Evolutionary conservation across 2,329 filamentous ascomycete species (phyloP).

Genomic region (Cordyceps militaris): DNA sequence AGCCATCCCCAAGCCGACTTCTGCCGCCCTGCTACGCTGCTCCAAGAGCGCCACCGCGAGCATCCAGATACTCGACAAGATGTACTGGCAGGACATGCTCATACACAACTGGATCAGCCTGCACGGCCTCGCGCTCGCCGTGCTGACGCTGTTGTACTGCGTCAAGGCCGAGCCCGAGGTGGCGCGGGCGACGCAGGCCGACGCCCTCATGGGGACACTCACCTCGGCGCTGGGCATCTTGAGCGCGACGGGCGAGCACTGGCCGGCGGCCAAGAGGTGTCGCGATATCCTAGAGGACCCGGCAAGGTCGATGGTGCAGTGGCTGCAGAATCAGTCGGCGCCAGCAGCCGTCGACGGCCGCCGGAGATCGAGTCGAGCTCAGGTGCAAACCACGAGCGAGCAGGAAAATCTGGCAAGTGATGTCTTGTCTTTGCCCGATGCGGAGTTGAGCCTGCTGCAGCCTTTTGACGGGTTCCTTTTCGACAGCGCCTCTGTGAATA

Average conservation of each 20-base stretch:
- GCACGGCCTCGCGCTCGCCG: constrained; percentile 40
- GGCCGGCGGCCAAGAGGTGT: constrained; percentile 41
- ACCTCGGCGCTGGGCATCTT: constrained; percentile 38
- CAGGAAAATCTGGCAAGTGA: no score
- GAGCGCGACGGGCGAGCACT: constrained; percentile 45
- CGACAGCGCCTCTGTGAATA: constrained; percentile 22
- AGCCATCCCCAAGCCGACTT: constrained; percentile 40
- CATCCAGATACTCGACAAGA: constrained; percentile 32
- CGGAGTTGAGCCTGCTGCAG: constrained; percentile 4
- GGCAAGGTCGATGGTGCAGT: constrained; percentile 24
- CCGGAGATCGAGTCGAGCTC: neutral
- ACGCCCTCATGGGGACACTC: constrained; percentile 35
- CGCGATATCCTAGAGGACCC: constrained; percentile 38
- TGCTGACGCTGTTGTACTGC: constrained; percentile 44
- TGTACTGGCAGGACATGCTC: constrained; percentile 38
- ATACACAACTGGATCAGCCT: constrained; percentile 42
- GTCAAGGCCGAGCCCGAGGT: constrained; percentile 39
- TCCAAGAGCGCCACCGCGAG: constrained; percentile 35
- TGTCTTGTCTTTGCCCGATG: neutral
- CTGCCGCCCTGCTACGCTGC: constrained; percentile 33
- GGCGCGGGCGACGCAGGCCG: constrained; percentile 28
- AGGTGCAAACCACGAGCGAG: neutral
- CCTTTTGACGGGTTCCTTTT: constrained; percentile 24
- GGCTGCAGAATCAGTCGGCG: constrained; percentile 17
- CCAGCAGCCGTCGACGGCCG: neutral